Base-by-base conservation (phyloP, 2,329 filamentous ascomycete species). In the Ambrosiella beaveri region DNA sequence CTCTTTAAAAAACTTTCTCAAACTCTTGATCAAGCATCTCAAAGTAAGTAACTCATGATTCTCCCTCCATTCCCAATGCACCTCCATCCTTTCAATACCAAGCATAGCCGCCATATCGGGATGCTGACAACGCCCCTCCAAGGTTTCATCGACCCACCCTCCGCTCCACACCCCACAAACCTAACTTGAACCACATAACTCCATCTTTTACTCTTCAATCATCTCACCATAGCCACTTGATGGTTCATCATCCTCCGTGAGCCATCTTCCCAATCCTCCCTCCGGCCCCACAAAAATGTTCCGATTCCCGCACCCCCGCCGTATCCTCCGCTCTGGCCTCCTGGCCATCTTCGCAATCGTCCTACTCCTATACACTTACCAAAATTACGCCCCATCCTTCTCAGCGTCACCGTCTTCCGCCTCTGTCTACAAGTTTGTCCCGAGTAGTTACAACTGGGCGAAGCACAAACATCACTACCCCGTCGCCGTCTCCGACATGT, bases 321-420 rank as follows among this genome's bases (percentile, higher is more conserved):
- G 64, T 61, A 9, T 65, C 64, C 27, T 71, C 71, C 35, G 67
- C 70, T n/a, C 70, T 70, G 37, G 71, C 73, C 36, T 71, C 68
- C 38, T 69, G 71, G 19, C 66, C 70, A 17, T 69, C 70, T 62
- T 78, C 76, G 52, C 79, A 77, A 66, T 81, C 77, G 59, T 80
- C 76, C 63, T 85, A 84, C 62, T 79, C 79, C 63, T 80, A 77
- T 64, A 93, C 73, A 11, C 85, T 8, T 81, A 85, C 61, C 79
- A 77, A 63, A 86, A 76, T 63, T 61, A 58, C 56, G 17, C 44
- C n/a, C 41, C 49, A 8, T 17, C 13, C 7, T 54, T 57, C 1
- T 17, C 44, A 8, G 19, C 37, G 15, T 47, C 44, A n/a, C 9
- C 35, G 27, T 2, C 27, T 36, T 9, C 52, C 4, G 38, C 19